Base-by-base conservation (phyloP, 1,284 basidiomycete genomes). In the Boletus smithii region DNA sequence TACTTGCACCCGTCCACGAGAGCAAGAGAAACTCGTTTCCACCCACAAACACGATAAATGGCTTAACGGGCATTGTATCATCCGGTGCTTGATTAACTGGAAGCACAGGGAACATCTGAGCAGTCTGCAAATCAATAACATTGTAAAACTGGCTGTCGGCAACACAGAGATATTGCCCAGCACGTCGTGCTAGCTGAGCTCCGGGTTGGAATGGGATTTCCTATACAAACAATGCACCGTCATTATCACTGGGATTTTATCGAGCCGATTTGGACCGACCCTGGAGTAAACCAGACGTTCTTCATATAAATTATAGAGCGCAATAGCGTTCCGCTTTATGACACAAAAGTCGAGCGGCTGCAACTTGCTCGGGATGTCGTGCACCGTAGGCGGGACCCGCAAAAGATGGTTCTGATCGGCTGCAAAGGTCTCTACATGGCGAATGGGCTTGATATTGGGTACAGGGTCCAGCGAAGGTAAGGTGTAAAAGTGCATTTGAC, bases 381-480 rank as follows among this genome's bases (percentile, higher is more conserved):
- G 63, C 16, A 66, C 61, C 5, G 76, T 67, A 6, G 77, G 72
- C 0, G 74, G 67, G 0, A 76, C 73, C 13, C 82, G 76, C 26
- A 70, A 73, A 40, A 89, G 73, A 50, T 90, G 86, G 38, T 83
- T 74, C 41, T 93, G 83, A 60, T 97, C 91, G 1, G 94, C 81
- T 0, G 88, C 82, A 50, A 95, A 81, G 0, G 83, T 74, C 14
- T 88, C 70, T 4, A 91, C 86, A 46, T 91, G 84, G 33, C 91
- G 79, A 23, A 95, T 76, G 1, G 90, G 85, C 49, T 85, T 85
- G 53, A 90, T 83, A 9, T 61, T 69, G 8, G 82, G 75, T 0
- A 91, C 73, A 0, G 81, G 77, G 51, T 93, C 88, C 20, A 95
- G 76, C 3, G 81, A 79, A 0, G 92, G 92, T 1, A 94, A 70